These are phyloP conservation scores for Citrullus amarus DNA, from an alignment of 306 rosid genomes.

Conservation along the genomic window DNA sequence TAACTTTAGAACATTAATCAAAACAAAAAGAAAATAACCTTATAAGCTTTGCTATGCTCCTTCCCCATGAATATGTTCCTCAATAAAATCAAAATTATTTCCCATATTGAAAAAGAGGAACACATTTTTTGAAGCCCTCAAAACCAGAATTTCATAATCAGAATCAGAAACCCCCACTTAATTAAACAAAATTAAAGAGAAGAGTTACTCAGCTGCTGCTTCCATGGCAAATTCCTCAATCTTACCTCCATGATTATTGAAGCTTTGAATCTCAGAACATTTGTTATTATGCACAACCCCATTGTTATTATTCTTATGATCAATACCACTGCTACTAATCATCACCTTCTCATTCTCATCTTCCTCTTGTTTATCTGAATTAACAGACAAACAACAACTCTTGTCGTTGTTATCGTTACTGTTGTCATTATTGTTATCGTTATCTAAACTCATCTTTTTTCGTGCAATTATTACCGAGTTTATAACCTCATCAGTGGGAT, in stretches of 20 bases:
- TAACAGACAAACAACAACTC: no score
- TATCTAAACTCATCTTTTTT: neutral
- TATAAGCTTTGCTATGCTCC: neutral
- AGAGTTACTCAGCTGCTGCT: neutral
- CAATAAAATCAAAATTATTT: neutral
- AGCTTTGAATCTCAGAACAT: constrained; percentile 50
- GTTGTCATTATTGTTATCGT: neutral
- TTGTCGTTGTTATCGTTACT: neutral
- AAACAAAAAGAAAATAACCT: neutral
- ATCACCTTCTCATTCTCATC: constrained; percentile 21
- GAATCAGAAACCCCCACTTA: constrained; percentile 2
- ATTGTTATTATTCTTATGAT: neutral
- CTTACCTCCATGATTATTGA: constrained; percentile 48
- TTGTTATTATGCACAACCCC: constrained; percentile 22
- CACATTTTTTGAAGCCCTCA: neutral
- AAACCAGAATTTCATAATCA: neutral
- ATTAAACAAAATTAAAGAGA: neutral
- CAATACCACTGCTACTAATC: neutral
- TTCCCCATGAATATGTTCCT: neutral
- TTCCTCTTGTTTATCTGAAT: no score
- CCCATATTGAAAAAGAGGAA: neutral
- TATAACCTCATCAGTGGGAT: constrained; percentile 69
- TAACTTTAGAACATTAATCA: neutral
- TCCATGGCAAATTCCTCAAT: constrained; percentile 22
- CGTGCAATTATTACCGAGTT: constrained; percentile 69